Percentiles rank a stretch among this genome's conserved stretches.
Evolutionary conservation across 345 rosid species (phyloP).

Genomic region (Hibiscus trionum): DNA sequence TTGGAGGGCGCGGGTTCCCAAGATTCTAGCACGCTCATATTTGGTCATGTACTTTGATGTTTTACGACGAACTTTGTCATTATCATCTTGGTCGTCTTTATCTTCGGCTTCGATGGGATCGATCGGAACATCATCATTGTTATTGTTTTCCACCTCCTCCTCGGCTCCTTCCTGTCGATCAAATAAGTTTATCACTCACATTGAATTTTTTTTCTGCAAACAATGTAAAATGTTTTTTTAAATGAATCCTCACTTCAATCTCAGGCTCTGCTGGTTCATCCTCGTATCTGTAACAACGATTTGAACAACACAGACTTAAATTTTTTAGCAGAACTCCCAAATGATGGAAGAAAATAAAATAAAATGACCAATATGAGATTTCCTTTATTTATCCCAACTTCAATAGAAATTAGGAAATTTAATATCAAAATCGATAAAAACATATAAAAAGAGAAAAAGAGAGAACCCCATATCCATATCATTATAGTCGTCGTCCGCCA

Average conservation of each 20-base stretch:
- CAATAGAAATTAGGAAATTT: not conserved
- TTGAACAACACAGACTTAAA: not conserved
- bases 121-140: conserved; percentile 39
- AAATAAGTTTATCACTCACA: not conserved
- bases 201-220: not conserved
- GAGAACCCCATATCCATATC: conserved; percentile 55
- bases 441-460: not conserved
- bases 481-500: conserved; percentile 78
- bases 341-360: not conserved
- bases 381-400: not conserved
- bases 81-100: conserved; percentile 36
- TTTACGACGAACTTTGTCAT: conserved; percentile 40
- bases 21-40: conserved; percentile 80
- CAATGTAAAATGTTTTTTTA: not conserved
- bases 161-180: conserved; percentile 66
- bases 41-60: conserved; percentile 78
- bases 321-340: not conserved
- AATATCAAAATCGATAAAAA: not conserved
- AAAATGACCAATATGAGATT: not conserved
- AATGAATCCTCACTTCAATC: conserved; percentile 44
- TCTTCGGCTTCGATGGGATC: conserved; percentile 67
- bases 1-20: conserved; percentile 81
- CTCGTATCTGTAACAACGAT: conserved; percentile 49
- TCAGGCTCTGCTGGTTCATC: conserved; percentile 90
- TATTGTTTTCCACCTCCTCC: conserved; percentile 48